These are phyloP conservation scores for Cryptococcus amylolentus DNA, from an alignment of 1,284 basidiomycete genomes.

Conservation along the genomic window DNA sequence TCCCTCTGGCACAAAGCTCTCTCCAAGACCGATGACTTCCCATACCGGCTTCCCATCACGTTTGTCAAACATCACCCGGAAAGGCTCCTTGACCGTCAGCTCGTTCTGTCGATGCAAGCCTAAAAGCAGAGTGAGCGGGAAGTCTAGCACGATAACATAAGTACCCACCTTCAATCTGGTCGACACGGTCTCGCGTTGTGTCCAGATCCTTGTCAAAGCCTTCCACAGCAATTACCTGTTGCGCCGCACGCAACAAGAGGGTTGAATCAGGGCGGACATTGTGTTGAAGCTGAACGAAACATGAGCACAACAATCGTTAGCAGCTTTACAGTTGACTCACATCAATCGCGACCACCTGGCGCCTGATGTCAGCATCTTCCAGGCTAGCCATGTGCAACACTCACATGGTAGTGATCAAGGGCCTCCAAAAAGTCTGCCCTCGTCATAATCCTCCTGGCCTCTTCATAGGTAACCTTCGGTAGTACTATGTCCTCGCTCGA, in stretches of 20 bases:
- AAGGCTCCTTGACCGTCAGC: constrained; percentile 48
- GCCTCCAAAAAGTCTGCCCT: constrained; percentile 70
- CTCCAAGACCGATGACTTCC: constrained; percentile 46
- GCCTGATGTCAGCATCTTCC: neutral
- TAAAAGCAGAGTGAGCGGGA: constrained; percentile 11
- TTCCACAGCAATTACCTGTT: constrained; percentile 64
- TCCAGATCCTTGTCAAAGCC: constrained; percentile 70
- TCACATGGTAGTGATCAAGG: constrained; percentile 48
- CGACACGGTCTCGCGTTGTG: constrained; percentile 66
- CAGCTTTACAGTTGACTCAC: constrained; percentile 51
- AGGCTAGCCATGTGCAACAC: constrained; percentile 8
- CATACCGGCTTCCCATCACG: constrained; percentile 27
- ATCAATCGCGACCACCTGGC: constrained; percentile 72
- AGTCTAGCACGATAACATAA: neutral
- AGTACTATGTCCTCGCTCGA: constrained; percentile 30
- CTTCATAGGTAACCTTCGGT: constrained; percentile 43
- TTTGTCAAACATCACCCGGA: constrained; percentile 37
- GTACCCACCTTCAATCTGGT: constrained; percentile 52
- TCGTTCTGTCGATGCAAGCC: constrained; percentile 49
- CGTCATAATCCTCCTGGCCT: constrained; percentile 66
- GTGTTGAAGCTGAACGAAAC: constrained; percentile 57
- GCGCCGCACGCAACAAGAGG: constrained; percentile 65
- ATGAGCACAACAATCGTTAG: neutral
- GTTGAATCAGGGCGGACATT: constrained; percentile 75
- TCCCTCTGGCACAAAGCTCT: constrained; percentile 45